Base-by-base conservation (phyloP, 2,329 filamentous ascomycete species). In the Amesomyces nigricolor region DNA sequence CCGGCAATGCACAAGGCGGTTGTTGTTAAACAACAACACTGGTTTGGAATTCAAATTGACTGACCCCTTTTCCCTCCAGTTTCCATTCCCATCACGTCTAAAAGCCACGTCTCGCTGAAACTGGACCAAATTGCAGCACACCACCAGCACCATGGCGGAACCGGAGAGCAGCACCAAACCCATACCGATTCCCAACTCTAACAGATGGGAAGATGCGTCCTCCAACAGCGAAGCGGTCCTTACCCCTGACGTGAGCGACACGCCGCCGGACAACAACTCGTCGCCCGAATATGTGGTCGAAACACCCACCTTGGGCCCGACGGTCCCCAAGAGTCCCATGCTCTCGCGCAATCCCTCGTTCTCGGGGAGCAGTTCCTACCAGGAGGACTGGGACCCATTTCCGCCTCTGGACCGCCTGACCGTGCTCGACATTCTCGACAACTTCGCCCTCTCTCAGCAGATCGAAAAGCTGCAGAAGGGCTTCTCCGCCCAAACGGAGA, bases 361-460 rank as follows among this genome's bases (percentile, higher is more conserved):
- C 70, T 91, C 89, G n/a, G 85, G 83, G 47, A 90, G 85, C 71
- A 90, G 86, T 69, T 86, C 84, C n/a, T 90, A 90, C 65, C 88
- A 94, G 55, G 89, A 94, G 64, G 90, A 92, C 68, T 94, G 89
- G 81, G 90, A 95, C 60, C 78, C 83, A 19, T 88, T 95, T 59
- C 89, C 91, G 9, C 91, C 92, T 0, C 77, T 96, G 22, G 94
- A 99, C 70, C 88, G 90, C 50, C 77, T 99, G 52, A 91, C 88
- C 39, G 83, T 97, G 56, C 90, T 99, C 65, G 94, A 99, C 68
- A 79, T 99, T 47, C 81, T 99, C 62, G 92, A 96, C 72, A 97
- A 96, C 69, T 84, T 99, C 61, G 89, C 91, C 5, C 77, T 99
- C 32, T 87, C 91, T 1, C 88, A 95, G 66, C 88, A 92, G 64